These are phyloP conservation scores for Torulaspora pretoriensis DNA, from an alignment of 1,139 yeast genomes.

Conservation along the genomic window DNA sequence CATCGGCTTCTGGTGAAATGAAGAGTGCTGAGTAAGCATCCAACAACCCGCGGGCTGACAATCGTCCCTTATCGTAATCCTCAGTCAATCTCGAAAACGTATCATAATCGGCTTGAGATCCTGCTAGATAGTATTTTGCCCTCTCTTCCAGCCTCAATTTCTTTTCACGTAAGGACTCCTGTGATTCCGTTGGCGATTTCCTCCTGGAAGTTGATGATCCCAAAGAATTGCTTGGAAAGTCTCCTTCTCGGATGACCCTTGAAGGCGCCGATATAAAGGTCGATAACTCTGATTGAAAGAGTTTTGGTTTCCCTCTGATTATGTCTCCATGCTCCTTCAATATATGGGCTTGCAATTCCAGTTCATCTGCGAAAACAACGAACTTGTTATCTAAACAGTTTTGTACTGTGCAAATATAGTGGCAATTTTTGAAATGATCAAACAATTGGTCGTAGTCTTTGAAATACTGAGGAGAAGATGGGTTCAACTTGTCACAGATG, in stretches of 20 bases:
- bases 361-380: constrained; percentile 83
- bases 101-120: constrained; percentile 46
- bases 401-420: constrained; percentile 75
- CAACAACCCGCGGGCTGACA: constrained; percentile 50
- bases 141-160: constrained; percentile 72
- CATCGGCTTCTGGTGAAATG: constrained; percentile 42
- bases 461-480: constrained; percentile 71
- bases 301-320: constrained; percentile 44
- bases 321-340: constrained; percentile 71
- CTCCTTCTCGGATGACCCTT: constrained; percentile 26
- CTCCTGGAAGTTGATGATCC: constrained; percentile 19
- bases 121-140: constrained; percentile 70
- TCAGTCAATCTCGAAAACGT: constrained; percentile 50
- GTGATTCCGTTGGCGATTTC: constrained; percentile 15
- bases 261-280: constrained; percentile 45
- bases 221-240: constrained; percentile 13
- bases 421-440: constrained; percentile 67
- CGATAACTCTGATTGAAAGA: constrained; percentile 66
- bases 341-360: constrained; percentile 87
- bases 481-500: constrained; percentile 72
- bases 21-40: constrained; percentile 53
- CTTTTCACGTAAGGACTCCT: constrained; percentile 45
- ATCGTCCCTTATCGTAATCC: constrained; percentile 44
- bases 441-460: constrained; percentile 69
- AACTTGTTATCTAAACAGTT: constrained; percentile 85